phyloP scores from a whole-genome alignment of 1,284 basidiomycete genomes.

The Porphyrellus sp. region DNA sequence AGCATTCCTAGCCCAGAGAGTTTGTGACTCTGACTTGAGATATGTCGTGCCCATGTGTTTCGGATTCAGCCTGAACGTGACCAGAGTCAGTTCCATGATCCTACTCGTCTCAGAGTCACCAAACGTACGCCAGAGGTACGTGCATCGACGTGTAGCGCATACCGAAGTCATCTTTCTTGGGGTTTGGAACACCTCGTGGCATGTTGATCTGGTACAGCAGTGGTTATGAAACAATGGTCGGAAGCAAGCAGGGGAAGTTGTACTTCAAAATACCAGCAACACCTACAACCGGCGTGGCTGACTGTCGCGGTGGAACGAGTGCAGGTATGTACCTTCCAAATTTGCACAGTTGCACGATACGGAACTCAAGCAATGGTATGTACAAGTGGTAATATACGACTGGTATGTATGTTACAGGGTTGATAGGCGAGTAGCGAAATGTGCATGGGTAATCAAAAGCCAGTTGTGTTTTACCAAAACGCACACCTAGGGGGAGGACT shows the following conservation, averaged over 20 bases:
- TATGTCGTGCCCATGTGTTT: slow-evolving; percentile 75
- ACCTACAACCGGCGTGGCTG: no score
- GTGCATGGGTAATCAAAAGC: slow-evolving; percentile 11
- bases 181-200: slow-evolving; percentile 78
- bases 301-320: no score
- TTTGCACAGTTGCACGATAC: no score
- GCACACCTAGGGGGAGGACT: slow-evolving; percentile 36
- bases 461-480: slow-evolving; percentile 44
- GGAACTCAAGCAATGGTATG: neutral
- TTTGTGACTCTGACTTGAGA: slow-evolving; percentile 66
- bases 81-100: slow-evolving; percentile 16
- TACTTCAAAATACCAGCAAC: neutral
- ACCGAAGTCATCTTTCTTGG: slow-evolving; percentile 73
- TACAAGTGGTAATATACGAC: neutral
- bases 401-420: slow-evolving; percentile 22
- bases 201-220: slow-evolving; percentile 38
- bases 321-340: no score
- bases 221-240: neutral
- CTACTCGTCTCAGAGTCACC: neutral
- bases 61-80: slow-evolving; percentile 56
- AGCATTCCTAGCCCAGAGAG: slow-evolving; percentile 68
- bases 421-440: slow-evolving; percentile 15
- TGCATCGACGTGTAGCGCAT: slow-evolving; percentile 77
- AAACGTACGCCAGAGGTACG: slow-evolving; percentile 67
- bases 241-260: neutral